These are phyloP conservation scores for Hanseniaspora hatyaiensis DNA, from an alignment of 805 yeast species.

Conservation along the genomic window DNA sequence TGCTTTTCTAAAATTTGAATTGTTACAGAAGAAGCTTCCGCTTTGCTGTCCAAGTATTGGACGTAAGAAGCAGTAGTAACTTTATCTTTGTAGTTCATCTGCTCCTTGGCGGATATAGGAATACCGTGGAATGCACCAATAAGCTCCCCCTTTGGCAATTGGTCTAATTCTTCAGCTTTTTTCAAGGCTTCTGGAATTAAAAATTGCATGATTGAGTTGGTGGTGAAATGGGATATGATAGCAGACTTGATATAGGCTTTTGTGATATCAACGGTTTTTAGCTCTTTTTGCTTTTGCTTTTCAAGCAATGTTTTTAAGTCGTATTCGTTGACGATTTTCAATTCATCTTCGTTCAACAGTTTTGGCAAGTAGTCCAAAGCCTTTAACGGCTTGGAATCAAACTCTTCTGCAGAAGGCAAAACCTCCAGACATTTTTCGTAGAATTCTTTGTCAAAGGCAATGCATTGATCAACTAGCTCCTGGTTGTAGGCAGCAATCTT, in stretches of 20 bases:
- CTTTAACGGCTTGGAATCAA: slow-evolving; percentile 23
- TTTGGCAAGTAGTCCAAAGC: slow-evolving; percentile 19
- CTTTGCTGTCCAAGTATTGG: slow-evolving; percentile 37
- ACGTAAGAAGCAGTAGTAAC: slow-evolving; percentile 54
- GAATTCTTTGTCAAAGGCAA: slow-evolving; percentile 21
- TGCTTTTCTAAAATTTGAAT: slow-evolving; percentile 37
- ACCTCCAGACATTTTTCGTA: slow-evolving; percentile 19
- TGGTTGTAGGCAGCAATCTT: slow-evolving; percentile 22
- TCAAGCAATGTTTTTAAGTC: slow-evolving; percentile 33
- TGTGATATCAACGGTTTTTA: slow-evolving; percentile 41
- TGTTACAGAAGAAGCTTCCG: slow-evolving; percentile 38
- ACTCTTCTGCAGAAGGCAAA: slow-evolving; percentile 20
- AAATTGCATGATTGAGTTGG: slow-evolving; percentile 49
- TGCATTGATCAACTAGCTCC: slow-evolving; percentile 21
- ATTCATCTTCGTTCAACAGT: slow-evolving; percentile 29
- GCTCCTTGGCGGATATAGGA: slow-evolving; percentile 60
- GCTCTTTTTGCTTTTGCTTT: slow-evolving; percentile 37
- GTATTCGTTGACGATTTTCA: slow-evolving; percentile 34
- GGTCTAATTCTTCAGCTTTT: slow-evolving; percentile 48
- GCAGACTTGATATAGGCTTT: slow-evolving; percentile 58
- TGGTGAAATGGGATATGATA: slow-evolving; percentile 50
- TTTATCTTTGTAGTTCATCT: slow-evolving; percentile 42
- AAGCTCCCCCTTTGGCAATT: slow-evolving; percentile 36
- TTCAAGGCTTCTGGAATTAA: slow-evolving; percentile 51
- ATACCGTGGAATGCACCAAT: slow-evolving; percentile 61